These are phyloP conservation scores for Cairneyella variabilis DNA, from an alignment of 495 filamentous ascomycete species.

Conservation along the genomic window DNA sequence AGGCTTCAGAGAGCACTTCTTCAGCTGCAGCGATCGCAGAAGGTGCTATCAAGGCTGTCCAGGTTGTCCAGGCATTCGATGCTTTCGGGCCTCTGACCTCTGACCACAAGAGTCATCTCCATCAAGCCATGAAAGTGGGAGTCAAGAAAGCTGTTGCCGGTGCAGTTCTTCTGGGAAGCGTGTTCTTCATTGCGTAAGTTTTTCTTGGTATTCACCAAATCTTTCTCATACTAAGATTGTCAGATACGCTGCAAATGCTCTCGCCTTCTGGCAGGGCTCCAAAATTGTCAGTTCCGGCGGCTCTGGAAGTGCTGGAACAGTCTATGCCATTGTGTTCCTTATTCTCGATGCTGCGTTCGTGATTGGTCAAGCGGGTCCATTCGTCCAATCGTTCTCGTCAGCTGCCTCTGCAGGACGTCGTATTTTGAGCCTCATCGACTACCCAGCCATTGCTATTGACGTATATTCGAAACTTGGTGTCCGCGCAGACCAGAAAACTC, in stretches of 20 bases:
- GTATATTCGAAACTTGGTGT: constrained; percentile 31
- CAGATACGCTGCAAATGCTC: constrained; percentile 54
- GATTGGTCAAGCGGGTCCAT: constrained; percentile 60
- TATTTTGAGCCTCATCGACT: constrained; percentile 46
- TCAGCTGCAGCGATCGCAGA: constrained; percentile 44
- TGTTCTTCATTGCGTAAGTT: constrained; percentile 60
- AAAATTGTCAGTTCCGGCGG: constrained; percentile 46
- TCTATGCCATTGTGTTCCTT: constrained; percentile 64
- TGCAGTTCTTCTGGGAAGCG: constrained; percentile 58
- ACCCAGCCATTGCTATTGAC: constrained; percentile 31
- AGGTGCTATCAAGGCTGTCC: constrained; percentile 44
- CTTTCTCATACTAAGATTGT: background rate
- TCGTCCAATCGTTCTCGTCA: constrained; percentile 52
- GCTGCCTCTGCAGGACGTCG: constrained; percentile 51
- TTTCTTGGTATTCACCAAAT: background rate
- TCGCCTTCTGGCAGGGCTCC: constrained; percentile 66
- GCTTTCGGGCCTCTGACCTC: constrained; percentile 36
- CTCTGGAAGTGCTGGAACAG: constrained; percentile 43
- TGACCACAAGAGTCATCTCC: constrained; percentile 45
- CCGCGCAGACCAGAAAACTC: constrained; percentile 42
- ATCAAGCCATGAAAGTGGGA: constrained; percentile 41
- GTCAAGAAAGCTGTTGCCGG: constrained; percentile 55
- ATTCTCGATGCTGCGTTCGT: constrained; percentile 60
- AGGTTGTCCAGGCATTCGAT: constrained; percentile 51
- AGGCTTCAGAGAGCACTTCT: constrained; percentile 47